Conservation (phyloP, 192 early-diverging fungal species). For the Coemansia sp. region DNA sequence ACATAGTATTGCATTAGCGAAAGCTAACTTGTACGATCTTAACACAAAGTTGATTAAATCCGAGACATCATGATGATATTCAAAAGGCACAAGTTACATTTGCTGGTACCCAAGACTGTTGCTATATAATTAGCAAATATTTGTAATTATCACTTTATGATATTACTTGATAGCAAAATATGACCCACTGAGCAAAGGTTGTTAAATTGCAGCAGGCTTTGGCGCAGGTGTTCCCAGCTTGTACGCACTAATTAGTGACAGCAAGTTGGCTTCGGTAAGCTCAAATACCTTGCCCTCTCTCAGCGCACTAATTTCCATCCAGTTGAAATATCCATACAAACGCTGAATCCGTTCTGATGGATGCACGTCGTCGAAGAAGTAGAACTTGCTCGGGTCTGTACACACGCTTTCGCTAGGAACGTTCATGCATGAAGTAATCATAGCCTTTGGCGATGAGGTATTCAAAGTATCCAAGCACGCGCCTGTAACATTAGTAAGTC, state of each 20-base stretch:
- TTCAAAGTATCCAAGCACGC: slow-evolving; percentile 13
- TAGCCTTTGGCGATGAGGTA: neutral
- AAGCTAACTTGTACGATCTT: slow-evolving; percentile 23
- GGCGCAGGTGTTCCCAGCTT: slow-evolving; percentile 33
- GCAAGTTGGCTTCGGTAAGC: slow-evolving; percentile 18
- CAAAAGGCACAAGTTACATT: too few relatives aligned
- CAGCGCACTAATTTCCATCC: slow-evolving; percentile 1
- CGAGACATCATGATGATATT: too few relatives aligned
- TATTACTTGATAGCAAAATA: neutral
- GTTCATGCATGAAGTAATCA: slow-evolving; percentile 6
- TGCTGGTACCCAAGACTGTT: slow-evolving; percentile 2
- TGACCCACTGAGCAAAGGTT: neutral
- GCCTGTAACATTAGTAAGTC: slow-evolving; percentile 18
- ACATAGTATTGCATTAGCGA: slow-evolving; percentile 23
- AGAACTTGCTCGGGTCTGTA: slow-evolving; percentile 20
- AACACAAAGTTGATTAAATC: too few relatives aligned
- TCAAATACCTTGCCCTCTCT: slow-evolving; percentile 4
- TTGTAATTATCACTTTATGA: neutral
- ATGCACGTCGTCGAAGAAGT: slow-evolving; percentile 33
- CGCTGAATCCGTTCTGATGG: slow-evolving; percentile 37
- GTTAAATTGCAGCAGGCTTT: slow-evolving; percentile 21
- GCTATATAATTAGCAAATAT: neutral
- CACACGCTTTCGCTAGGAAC: slow-evolving; percentile 9
- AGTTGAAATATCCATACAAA: slow-evolving; percentile 29
- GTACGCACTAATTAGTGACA: slow-evolving; percentile 25